Conservation (phyloP, 805 yeast species). For the Metschnikowia santaceciliae region DNA sequence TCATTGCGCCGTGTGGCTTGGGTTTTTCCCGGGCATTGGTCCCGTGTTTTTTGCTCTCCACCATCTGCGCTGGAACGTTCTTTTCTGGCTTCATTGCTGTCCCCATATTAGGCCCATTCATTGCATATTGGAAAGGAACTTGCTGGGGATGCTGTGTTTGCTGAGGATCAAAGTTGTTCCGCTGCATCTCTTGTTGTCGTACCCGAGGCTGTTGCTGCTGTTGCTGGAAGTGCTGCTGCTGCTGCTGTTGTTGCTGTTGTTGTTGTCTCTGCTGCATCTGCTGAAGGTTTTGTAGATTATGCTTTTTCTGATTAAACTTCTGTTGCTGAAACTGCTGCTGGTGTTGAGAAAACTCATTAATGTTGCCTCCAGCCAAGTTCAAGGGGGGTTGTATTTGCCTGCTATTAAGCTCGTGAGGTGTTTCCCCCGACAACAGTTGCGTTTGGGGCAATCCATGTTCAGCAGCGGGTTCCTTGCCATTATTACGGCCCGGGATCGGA, state of each 20-base stretch:
- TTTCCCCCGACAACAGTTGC: neutral
- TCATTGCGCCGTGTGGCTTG: neutral
- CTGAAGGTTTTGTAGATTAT: neutral
- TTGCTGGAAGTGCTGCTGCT: neutral
- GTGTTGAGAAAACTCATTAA: neutral
- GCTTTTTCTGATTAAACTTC: constrained; percentile 2
- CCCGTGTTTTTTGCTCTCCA: neutral
- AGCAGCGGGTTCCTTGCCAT: neutral
- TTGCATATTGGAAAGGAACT: neutral
- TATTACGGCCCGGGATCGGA: neutral
- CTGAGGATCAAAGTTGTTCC: neutral
- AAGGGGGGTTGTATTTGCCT: neutral
- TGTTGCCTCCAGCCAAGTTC: neutral
- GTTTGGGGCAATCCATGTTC: neutral
- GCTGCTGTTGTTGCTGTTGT: constrained; percentile 7
- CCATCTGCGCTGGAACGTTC: neutral
- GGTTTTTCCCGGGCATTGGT: neutral
- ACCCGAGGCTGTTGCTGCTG: neutral
- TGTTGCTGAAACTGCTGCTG: constrained; percentile 1
- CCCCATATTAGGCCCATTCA: neutral
- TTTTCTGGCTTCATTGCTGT: neutral
- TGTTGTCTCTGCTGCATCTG: constrained; percentile 1
- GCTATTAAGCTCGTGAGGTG: neutral
- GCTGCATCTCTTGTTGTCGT: neutral
- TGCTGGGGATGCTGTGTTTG: constrained; percentile 1